Evolutionary conservation across 2,329 filamentous ascomycete species (phyloP).

Genomic region (Plectosphaerella plurivora): DNA sequence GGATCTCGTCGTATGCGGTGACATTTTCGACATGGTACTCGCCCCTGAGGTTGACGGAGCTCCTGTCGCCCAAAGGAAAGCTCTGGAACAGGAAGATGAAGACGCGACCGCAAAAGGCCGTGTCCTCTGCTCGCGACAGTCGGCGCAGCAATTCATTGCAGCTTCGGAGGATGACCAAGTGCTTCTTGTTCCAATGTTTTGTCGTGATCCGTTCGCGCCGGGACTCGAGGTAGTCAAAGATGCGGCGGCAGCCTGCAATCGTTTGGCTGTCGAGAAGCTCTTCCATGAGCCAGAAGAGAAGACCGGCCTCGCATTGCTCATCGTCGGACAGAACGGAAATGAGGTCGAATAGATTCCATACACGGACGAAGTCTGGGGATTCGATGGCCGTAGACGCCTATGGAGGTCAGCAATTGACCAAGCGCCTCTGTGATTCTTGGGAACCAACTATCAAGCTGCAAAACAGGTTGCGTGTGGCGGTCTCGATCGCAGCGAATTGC

Average conservation of each 20-base stretch:
- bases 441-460: slow-evolving; percentile 70
- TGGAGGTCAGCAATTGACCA: slow-evolving; percentile 4
- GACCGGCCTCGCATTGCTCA: slow-evolving; percentile 69
- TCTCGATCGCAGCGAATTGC: slow-evolving; percentile 73
- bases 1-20: slow-evolving; percentile 70
- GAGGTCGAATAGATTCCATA: slow-evolving; percentile 94
- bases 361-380: slow-evolving; percentile 69
- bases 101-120: slow-evolving; percentile 93
- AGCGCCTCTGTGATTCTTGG: neutral
- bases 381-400: slow-evolving; percentile 73
- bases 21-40: slow-evolving; percentile 96
- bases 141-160: slow-evolving; percentile 94
- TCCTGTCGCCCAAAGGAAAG: slow-evolving; percentile 93
- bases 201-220: slow-evolving; percentile 83
- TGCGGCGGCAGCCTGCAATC: slow-evolving; percentile 81
- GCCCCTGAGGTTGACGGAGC: slow-evolving; percentile 91
- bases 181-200: slow-evolving; percentile 75
- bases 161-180: slow-evolving; percentile 82
- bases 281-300: slow-evolving; percentile 88
- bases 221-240: slow-evolving; percentile 95
- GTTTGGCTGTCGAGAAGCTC: slow-evolving; percentile 95
- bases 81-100: slow-evolving; percentile 99
- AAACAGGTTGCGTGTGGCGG: slow-evolving; percentile 76
- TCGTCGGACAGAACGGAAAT: slow-evolving; percentile 83
- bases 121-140: slow-evolving; percentile 92